Evolutionary conservation across 2,329 filamentous ascomycete species (phyloP), one percentile per base, ranked within the genome.

Genomic region (Coccinonectria pachysandricola): DNA sequence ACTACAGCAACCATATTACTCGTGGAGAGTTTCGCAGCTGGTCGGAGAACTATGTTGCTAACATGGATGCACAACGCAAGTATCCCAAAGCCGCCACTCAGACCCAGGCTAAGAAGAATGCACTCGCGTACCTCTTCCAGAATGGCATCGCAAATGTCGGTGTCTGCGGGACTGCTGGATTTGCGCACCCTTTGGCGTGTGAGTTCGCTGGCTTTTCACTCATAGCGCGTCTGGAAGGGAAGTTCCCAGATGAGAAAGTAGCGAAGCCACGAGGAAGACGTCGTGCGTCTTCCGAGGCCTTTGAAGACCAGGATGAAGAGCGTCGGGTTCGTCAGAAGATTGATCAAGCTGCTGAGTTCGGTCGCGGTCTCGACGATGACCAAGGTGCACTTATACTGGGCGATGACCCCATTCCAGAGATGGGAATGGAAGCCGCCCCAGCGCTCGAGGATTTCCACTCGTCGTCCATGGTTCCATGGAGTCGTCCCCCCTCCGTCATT

Each of bases 391-490:
- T 51, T 7, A 43, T 53, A 2, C 40, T 58, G 6, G 54, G 53
- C n/a, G 50, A 62, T 12, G 54, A 64, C 11, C 50, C 53, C 1
- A 50, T 58, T 24, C 54, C 79, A 12, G 85, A 92, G 50, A 53
- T 83, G 13, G 81, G 77, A 12, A 73, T 83, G 53, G 72, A 82
- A 21, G 79, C 71, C 1, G 69, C 64, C 1, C 65, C 71, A 1
- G 68, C 71, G 6, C 65, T 91, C 27, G 71, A 73, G 4, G 80
- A 92, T 32, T 70, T 77, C 27, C 68, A 70, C 23, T 67, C 64
- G 1, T 67, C 62, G 3, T 62, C 60, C 10, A 49, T 66, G 30
- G 54, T 64, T 45, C 68, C 68, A 4, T 71, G 68, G 68, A 68
- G 65, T 34, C 62, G 62, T 3, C 36, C 45, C 8, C 57, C 54